phyloP scores from a whole-genome alignment of 2,329 filamentous ascomycete genomes.

The Calonectria pseudoturangicola region DNA sequence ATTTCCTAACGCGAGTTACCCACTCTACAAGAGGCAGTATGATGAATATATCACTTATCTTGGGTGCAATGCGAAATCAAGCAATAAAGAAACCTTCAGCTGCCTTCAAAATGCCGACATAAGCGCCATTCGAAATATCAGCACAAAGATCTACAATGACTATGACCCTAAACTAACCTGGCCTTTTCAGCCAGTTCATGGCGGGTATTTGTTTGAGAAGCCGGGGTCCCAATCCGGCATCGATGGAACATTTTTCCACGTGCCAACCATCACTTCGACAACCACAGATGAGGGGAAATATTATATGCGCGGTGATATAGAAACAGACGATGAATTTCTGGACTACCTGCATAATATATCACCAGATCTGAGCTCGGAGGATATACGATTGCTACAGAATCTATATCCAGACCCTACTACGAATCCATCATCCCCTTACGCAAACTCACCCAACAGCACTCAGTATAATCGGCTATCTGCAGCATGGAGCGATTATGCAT shows the following conservation, averaged over 20 bases:
- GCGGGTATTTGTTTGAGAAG: slow-evolving; percentile 67
- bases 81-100: slow-evolving; percentile 58
- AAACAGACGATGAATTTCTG: slow-evolving; percentile 61
- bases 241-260: slow-evolving; percentile 61
- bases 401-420: slow-evolving; percentile 61
- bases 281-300: slow-evolving; percentile 61
- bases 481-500: slow-evolving; percentile 66
- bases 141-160: slow-evolving; percentile 61
- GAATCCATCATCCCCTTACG: slow-evolving; percentile 59
- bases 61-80: slow-evolving; percentile 52
- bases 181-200: slow-evolving; percentile 69
- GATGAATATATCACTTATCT: slow-evolving; percentile 55
- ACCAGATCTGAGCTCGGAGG: slow-evolving; percentile 54
- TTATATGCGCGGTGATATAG: slow-evolving; percentile 56
- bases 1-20: slow-evolving; percentile 59
- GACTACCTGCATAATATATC: slow-evolving; percentile 61
- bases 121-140: slow-evolving; percentile 60
- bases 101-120: slow-evolving; percentile 63
- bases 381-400: slow-evolving; percentile 54
- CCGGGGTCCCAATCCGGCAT: slow-evolving; percentile 63
- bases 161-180: slow-evolving; percentile 64
- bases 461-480: slow-evolving; percentile 67
- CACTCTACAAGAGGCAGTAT: slow-evolving; percentile 59
- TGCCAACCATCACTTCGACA: slow-evolving; percentile 61
- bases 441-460: slow-evolving; percentile 62